Percentiles rank a stretch among this genome's conserved stretches.
phyloP scores from a whole-genome alignment of 208 protist genomes.

The Chromosphaera perkinsii region DNA sequence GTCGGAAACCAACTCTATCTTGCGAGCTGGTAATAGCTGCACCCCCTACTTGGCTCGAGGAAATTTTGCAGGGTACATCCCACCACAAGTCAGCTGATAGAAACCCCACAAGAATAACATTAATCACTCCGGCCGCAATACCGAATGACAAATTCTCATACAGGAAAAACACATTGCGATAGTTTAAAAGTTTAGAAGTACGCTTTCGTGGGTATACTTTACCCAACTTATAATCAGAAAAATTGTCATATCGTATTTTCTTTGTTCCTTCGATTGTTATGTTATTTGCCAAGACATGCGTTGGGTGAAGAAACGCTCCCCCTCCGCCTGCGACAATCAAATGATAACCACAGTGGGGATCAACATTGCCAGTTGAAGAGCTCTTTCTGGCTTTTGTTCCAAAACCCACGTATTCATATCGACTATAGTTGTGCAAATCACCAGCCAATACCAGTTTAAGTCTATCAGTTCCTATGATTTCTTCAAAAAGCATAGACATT shows the following conservation, averaged over 20 bases:
- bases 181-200: neutral
- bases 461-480: conserved; percentile 61
- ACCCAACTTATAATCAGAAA: neutral
- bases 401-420: conserved; percentile 33
- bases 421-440: conserved; percentile 78
- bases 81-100: too few relatives aligned
- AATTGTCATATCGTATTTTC: neutral
- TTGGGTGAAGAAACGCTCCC: conserved; percentile 63
- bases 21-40: too few relatives aligned
- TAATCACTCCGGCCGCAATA: too few relatives aligned
- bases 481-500: conserved; percentile 42
- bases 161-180: neutral
- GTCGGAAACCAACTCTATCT: too few relatives aligned
- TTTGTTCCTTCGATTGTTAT: neutral
- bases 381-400: neutral
- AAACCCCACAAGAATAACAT: too few relatives aligned
- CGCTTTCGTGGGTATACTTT: neutral
- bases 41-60: too few relatives aligned
- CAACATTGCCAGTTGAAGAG: neutral
- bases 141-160: too few relatives aligned
- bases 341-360: neutral
- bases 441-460: conserved; percentile 63
- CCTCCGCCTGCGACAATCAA: conserved; percentile 24
- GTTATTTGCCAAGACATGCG: conserved; percentile 25
- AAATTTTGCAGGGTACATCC: too few relatives aligned